Percentiles rank a stretch among this genome's conserved stretches.
These are phyloP conservation scores for Phytopythium ostracodes DNA, from an alignment of 352 stramenopile species.

Conservation along the genomic window DNA sequence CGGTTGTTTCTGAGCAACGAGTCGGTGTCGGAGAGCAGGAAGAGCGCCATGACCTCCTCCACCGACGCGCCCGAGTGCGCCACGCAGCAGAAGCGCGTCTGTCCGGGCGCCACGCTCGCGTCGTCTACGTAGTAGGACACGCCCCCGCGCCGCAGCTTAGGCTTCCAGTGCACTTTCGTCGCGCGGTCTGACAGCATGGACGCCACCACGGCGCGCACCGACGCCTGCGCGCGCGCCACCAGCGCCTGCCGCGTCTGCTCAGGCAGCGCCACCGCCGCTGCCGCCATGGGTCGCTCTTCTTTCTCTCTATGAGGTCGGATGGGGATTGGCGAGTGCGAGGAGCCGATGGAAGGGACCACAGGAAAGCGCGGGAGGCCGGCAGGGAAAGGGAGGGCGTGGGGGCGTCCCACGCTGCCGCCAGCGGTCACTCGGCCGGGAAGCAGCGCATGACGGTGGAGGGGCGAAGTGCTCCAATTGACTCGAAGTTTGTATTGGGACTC, in stretches of 20 bases:
- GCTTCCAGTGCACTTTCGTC: slow-evolving; percentile 34
- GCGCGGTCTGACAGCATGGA: slow-evolving; percentile 36
- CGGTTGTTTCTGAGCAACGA: slow-evolving; percentile 37
- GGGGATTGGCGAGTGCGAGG: not conserved
- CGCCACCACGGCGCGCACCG: slow-evolving; percentile 37
- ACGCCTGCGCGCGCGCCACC: slow-evolving; percentile 17
- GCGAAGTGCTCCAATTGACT: too few relatives aligned
- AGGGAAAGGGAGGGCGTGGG: too few relatives aligned
- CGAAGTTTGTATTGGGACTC: too few relatives aligned
- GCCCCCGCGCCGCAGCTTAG: slow-evolving; percentile 37
- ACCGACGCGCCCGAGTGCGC: slow-evolving; percentile 27
- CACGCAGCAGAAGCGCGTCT: slow-evolving; percentile 57
- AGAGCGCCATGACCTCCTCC: slow-evolving; percentile 49
- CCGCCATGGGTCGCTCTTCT: not conserved
- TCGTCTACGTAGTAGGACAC: slow-evolving; percentile 54
- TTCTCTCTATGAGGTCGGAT: too few relatives aligned
- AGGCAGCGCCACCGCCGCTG: slow-evolving; percentile 13
- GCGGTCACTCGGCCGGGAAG: not conserved
- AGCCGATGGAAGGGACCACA: not conserved
- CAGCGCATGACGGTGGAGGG: not conserved
- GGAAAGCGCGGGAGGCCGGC: too few relatives aligned
- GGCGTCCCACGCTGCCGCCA: not conserved
- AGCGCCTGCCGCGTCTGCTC: slow-evolving; percentile 18
- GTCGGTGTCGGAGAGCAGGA: slow-evolving; percentile 33
- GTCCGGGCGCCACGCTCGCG: slow-evolving; percentile 24